Conservation (phyloP, 73 alveolate genomes). For the Tetrahymena malaccensis region DNA sequence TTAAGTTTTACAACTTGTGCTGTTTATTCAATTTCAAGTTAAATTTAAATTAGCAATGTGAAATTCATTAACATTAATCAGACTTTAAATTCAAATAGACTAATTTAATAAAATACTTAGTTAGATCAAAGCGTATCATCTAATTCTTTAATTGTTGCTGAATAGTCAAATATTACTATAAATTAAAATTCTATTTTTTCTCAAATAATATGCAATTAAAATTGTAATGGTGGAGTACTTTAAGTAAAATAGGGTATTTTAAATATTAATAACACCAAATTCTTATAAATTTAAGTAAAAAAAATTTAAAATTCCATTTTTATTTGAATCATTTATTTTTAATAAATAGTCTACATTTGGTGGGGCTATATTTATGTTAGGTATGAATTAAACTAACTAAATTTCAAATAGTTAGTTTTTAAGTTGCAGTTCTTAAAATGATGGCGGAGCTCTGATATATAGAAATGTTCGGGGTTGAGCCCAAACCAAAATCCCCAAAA, state of each 20-base stretch:
- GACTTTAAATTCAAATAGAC: neutral
- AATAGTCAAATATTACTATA: neutral
- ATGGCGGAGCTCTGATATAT: neutral
- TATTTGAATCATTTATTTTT: too few relatives aligned
- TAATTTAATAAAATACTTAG: neutral
- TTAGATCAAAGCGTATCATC: neutral
- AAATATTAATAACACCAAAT: neutral
- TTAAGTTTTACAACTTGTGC: neutral
- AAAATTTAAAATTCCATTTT: too few relatives aligned
- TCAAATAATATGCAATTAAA: neutral
- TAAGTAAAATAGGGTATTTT: neutral
- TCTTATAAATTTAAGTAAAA: neutral
- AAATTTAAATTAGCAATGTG: neutral
- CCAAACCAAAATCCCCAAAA: too few relatives aligned
- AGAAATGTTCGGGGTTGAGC: too few relatives aligned
- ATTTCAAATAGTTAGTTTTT: neutral
- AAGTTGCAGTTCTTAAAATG: neutral
- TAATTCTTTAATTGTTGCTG: neutral
- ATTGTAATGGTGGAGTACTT: neutral
- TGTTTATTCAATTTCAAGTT: neutral
- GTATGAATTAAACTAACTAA: neutral
- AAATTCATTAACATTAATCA: neutral
- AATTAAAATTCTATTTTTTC: neutral
- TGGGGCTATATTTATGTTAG: neutral
- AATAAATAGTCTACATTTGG: neutral